phyloP scores from a whole-genome alignment of 1,284 basidiomycete genomes.

The Mycena sp. region DNA sequence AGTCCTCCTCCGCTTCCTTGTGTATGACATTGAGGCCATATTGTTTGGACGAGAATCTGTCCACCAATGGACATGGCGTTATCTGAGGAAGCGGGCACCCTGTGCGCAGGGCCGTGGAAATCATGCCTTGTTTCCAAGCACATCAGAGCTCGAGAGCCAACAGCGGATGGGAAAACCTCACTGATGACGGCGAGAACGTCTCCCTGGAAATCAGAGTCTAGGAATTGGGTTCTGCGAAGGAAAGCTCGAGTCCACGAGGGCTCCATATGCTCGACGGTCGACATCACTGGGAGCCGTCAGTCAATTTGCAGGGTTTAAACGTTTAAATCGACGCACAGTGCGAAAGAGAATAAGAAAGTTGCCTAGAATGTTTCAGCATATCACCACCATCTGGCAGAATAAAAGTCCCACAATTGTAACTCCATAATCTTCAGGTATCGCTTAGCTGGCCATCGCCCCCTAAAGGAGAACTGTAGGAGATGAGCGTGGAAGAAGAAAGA shows the following conservation, averaged over 20 bases:
- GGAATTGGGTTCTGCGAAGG: slow-evolving; percentile 76
- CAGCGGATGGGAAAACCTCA: slow-evolving; percentile 37
- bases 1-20: slow-evolving; percentile 73
- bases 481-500: background rate
- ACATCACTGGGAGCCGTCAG: slow-evolving; percentile 51
- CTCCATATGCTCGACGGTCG: slow-evolving; percentile 71
- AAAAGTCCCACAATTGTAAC: slow-evolving; percentile 63
- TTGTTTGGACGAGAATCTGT: slow-evolving; percentile 71
- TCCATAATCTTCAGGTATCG: slow-evolving; percentile 74
- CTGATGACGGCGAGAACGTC: slow-evolving; percentile 85
- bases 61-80: slow-evolving; percentile 83
- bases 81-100: slow-evolving; percentile 86
- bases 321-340: slow-evolving; percentile 44
- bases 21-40: slow-evolving; percentile 73
- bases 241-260: slow-evolving; percentile 81
- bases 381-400: slow-evolving; percentile 3
- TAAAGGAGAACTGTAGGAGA: slow-evolving; percentile 64
- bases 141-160: background rate
- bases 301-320: background rate
- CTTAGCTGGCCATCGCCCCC: slow-evolving; percentile 74
- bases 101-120: slow-evolving; percentile 77
- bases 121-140: slow-evolving; percentile 56
- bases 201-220: slow-evolving; percentile 85
- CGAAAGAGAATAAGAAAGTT: slow-evolving; percentile 68
- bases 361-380: slow-evolving; percentile 44